phyloP scores from a whole-genome alignment of 345 rosid genomes.

The Lepidium sativum region DNA sequence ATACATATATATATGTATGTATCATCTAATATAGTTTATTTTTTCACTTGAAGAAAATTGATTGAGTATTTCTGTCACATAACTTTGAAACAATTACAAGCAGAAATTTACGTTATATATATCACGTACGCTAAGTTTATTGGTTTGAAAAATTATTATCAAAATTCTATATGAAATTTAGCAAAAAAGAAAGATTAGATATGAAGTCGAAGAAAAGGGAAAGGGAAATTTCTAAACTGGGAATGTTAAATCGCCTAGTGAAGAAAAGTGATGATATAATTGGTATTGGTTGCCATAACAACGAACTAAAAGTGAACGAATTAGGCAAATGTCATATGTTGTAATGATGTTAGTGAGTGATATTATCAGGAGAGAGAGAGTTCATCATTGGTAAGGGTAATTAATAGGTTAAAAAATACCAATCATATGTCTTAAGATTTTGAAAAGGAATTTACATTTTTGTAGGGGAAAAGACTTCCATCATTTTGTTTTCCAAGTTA shows the following conservation, averaged over 20 bases:
- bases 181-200: neutral
- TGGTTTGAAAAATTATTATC: neutral
- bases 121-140: neutral
- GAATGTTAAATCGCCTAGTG: conserved; percentile 15
- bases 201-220: neutral
- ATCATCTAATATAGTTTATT: too few relatives aligned
- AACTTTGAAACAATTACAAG: neutral
- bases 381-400: conserved; percentile 24
- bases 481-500: conserved; percentile 23
- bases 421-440: conserved; percentile 19
- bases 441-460: conserved; percentile 1
- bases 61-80: neutral
- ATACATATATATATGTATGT: too few relatives aligned
- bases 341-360: conserved; percentile 25
- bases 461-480: neutral
- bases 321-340: conserved; percentile 16
- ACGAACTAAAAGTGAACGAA: conserved; percentile 15
- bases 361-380: conserved; percentile 12
- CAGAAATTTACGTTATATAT: neutral
- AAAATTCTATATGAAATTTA: neutral
- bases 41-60: too few relatives aligned
- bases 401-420: conserved; percentile 14
- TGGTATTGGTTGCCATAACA: conserved; percentile 9
- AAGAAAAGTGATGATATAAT: conserved; percentile 10
- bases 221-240: conserved; percentile 4